Percentiles rank a stretch among this genome's conserved stretches.
Conservation (phyloP, 1,284 basidiomycete species). For the Leccinum pachyderme region DNA sequence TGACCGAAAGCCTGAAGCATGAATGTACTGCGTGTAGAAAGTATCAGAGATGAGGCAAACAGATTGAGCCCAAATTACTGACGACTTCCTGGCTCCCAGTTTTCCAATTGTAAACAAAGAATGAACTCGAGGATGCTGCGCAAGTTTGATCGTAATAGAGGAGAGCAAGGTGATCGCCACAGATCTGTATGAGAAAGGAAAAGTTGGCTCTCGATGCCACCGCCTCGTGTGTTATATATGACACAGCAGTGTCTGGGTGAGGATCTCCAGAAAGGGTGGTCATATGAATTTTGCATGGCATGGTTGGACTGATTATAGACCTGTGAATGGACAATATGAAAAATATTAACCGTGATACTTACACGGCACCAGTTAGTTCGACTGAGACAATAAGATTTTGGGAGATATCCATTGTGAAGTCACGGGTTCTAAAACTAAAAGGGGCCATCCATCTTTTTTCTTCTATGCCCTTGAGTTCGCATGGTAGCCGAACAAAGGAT, state of each 20-base stretch:
- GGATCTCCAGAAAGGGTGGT: conserved; percentile 25
- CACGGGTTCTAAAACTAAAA: conserved; percentile 45
- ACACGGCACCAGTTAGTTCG: conserved; percentile 33
- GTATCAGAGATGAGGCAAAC: not conserved
- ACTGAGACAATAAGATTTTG: conserved; percentile 57
- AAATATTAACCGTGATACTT: conserved; percentile 7
- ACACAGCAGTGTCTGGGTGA: conserved; percentile 19
- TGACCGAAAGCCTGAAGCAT: conserved; percentile 17
- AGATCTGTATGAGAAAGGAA: conserved; percentile 30
- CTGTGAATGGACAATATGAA: conserved; percentile 3
- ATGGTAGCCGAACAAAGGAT: conserved; percentile 47
- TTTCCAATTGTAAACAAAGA: conserved; percentile 59
- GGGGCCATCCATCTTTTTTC: conserved; percentile 46
- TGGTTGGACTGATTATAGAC: conserved; percentile 15
- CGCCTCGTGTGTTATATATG: conserved; percentile 15
- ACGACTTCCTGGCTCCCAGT: conserved; percentile 40
- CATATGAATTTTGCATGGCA: conserved; percentile 27
- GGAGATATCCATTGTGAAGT: conserved; percentile 60
- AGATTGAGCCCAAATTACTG: conserved; percentile 25
- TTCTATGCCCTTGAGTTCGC: conserved; percentile 45
- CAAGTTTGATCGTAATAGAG: conserved; percentile 15
- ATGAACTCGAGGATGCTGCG: conserved; percentile 26
- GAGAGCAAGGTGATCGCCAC: conserved; percentile 25
- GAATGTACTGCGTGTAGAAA: conserved; percentile 15
- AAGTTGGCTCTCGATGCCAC: conserved; percentile 1